These are phyloP conservation scores for Teunomyces funiuensis DNA, from an alignment of 805 yeast genomes.

Conservation along the genomic window DNA sequence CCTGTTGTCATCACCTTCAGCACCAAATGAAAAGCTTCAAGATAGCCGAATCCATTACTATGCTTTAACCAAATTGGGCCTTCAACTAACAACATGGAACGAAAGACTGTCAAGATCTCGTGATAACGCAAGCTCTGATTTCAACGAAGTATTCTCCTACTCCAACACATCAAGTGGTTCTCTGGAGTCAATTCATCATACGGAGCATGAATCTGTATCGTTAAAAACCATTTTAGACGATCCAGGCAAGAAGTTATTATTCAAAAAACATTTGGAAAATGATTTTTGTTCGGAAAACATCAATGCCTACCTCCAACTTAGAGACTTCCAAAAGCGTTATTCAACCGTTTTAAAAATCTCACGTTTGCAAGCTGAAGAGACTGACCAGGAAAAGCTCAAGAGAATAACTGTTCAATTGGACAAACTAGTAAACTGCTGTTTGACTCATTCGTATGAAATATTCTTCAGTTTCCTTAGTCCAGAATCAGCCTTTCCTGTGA, in stretches of 20 bases:
- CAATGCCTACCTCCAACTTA: slow-evolving; percentile 65
- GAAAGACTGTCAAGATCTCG: background rate
- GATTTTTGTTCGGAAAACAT: slow-evolving; percentile 74
- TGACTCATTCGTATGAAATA: slow-evolving; percentile 61
- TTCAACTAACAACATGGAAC: background rate
- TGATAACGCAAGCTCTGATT: background rate
- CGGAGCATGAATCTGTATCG: background rate
- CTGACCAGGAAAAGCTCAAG: background rate
- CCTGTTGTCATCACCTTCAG: slow-evolving; percentile 34
- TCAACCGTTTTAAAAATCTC: slow-evolving; percentile 40
- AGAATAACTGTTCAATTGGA: slow-evolving; percentile 16
- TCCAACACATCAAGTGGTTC: background rate
- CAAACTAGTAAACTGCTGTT: slow-evolving; percentile 51
- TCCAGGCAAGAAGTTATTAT: slow-evolving; percentile 72
- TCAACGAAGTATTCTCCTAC: background rate
- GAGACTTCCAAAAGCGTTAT: slow-evolving; percentile 50
- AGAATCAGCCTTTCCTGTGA: slow-evolving; percentile 69
- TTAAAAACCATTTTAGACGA: slow-evolving; percentile 55
- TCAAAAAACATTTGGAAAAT: slow-evolving; percentile 61
- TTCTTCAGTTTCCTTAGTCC: slow-evolving; percentile 63
- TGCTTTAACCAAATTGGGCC: background rate
- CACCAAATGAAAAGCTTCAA: background rate
- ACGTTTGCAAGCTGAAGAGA: slow-evolving; percentile 13
- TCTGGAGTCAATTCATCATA: background rate
- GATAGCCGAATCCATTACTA: background rate